Evolutionary conservation across 2,329 filamentous ascomycete species (phyloP), one percentile per base, ranked within the genome.

Genomic region (Nemania abortiva): DNA sequence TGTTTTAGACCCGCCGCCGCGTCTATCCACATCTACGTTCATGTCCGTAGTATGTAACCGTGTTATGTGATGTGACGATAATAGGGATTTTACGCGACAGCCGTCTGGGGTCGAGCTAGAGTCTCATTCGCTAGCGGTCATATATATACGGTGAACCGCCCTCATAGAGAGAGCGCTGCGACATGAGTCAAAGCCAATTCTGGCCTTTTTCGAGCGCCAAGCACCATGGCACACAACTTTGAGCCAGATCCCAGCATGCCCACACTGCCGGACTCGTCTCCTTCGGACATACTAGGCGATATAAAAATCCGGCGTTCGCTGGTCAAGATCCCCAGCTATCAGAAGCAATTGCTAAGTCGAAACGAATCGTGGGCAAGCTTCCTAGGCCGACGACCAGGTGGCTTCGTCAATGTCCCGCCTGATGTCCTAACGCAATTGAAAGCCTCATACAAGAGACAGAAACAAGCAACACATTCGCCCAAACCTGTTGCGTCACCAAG

Each of bases 301-400:
- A 77, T 74, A 37, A 77, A 73, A 20, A 82, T 88, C 63, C 77
- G 78, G 34, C 79, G 78, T 20, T 77, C 74, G 52, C 82, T 86
- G 71, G 75, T 85, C 37, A 79, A 74, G 27, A 84, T 88, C 60
- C 81, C 85, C 1, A 79, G 76, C 29, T 81, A 85, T 18, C 89
- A 91, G 72, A 74, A 77, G 52, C 72, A 79, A 9, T 78, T 90
- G 5, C 77, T 91, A 1, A 81, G 84, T 6, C 75, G 80, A 11
- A 69, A 78, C 6, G 79, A 83, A 18, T 85, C 80, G 6, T 83
- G 81, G 81, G 78, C 75, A 49, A 62, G 74, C 58, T 60, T 66
- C 18, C 70, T 76, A 4, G 66, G 70, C 29, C 61, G 63, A 37
- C 65, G 68, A 2, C 64, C 74, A 1, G 70, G 69, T 50, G 70